phyloP scores from a whole-genome alignment of 2,329 filamentous ascomycete species.

The Curvularia verruculosa region DNA sequence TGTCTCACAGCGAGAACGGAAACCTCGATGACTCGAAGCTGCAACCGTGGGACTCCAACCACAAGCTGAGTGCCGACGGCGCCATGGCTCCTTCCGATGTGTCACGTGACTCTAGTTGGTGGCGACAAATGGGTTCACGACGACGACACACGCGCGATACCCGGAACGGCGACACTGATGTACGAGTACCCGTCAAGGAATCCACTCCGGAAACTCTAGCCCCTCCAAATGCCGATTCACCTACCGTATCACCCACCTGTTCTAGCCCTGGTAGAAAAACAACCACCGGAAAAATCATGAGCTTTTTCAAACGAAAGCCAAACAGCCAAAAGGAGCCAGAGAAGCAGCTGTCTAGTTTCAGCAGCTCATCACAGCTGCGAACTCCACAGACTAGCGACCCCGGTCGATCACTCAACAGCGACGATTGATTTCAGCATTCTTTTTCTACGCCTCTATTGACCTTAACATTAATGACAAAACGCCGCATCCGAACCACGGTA shows the following conservation, averaged over 20 bases:
- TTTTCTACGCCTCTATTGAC: constrained; percentile 13
- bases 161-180: constrained; percentile 40
- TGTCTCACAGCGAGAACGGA: constrained; percentile 40
- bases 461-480: constrained; percentile 24
- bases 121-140: constrained; percentile 44
- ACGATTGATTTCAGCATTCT: constrained; percentile 34
- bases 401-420: constrained; percentile 43
- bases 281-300: constrained; percentile 44
- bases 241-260: constrained; percentile 29
- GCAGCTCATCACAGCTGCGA: constrained; percentile 44
- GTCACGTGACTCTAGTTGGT: constrained; percentile 44
- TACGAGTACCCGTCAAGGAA: constrained; percentile 33
- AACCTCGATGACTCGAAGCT: constrained; percentile 41
- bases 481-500: constrained; percentile 26
- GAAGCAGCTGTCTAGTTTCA: constrained; percentile 44
- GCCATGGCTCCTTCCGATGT: constrained; percentile 38
- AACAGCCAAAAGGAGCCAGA: constrained; percentile 37
- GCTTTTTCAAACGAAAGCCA: constrained; percentile 46
- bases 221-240: constrained; percentile 32
- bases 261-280: constrained; percentile 37
- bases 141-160: constrained; percentile 32
- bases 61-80: constrained; percentile 48
- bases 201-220: constrained; percentile 24
- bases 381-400: constrained; percentile 46
- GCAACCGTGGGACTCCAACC: constrained; percentile 39